Base-by-base conservation (phyloP, 2,329 filamentous ascomycete genomes). In the Diaporthe caulivora region DNA sequence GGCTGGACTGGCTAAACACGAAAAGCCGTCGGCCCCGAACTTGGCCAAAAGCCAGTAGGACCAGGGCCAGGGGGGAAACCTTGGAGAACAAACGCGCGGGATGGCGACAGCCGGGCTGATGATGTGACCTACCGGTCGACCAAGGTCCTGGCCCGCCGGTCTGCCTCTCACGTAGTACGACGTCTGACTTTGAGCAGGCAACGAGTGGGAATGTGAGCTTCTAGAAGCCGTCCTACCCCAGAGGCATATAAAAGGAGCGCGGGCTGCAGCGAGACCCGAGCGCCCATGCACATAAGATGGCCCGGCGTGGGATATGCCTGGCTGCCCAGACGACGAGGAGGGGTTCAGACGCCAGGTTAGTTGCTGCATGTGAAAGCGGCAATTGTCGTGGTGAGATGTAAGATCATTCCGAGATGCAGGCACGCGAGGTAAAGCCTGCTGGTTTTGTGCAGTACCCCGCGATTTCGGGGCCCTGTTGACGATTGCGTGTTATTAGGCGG, bases 201-300 rank as follows among this genome's bases (percentile, higher is more conserved):
- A 40, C 44, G 17, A 51, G 42, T 49, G 60, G 60, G 55, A 58
- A 42, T 37, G 21, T 49, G 15, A 10, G 29, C 29, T 37, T 47
- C 29, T 17, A 44, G 26, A 65, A 65, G 11, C 29, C 11, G 40
- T 49, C 17, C 26, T 31, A 34, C 42, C 42, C 11, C 60, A 49
- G 9, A 51, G 44, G 31, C 31, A 8, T 37, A 34, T 40, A 26
- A 6, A 26, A 24, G 18, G 44, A 51, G 29, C 44, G 21, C 15
- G 29, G 44, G 44, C 62, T 51, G 62, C 62, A 65, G 26, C 60
- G 60, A 65, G 13, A 51, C 29, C 60, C 62, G 29, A 34, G 62
- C 29, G 51, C 29, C 13, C 21, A 37, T 65, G 62, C 44, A 65
- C 13, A 51, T 51, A 65, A 49, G 44, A 37, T 24, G 62, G 29